Evolutionary conservation across 2,329 filamentous ascomycete genomes (phyloP).

Genomic region (Colletotrichum godetiae): DNA sequence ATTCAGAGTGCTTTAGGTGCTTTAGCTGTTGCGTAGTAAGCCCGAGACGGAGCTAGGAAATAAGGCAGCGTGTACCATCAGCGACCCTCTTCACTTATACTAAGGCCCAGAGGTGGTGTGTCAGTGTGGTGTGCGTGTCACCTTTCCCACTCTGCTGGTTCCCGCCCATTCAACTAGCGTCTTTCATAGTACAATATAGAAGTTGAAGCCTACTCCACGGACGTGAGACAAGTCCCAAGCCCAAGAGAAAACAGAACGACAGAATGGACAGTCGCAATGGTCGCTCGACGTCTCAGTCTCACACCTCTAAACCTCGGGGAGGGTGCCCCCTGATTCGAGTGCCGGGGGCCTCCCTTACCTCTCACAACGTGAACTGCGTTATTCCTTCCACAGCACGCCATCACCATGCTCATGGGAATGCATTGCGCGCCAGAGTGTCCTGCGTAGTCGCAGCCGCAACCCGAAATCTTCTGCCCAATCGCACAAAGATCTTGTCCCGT

Average conservation of each 20-base stretch:
- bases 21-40: slow-evolving; percentile 7
- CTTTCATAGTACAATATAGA: too few relatives aligned
- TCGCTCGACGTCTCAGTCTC: slow-evolving; percentile 2
- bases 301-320: slow-evolving; percentile 6
- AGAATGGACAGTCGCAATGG: background rate
- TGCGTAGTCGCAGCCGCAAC: background rate
- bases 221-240: slow-evolving; percentile 28
- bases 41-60: background rate
- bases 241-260: background rate
- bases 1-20: background rate
- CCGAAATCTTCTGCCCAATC: background rate
- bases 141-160: background rate
- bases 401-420: background rate
- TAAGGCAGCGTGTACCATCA: background rate
- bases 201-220: slow-evolving; percentile 8
- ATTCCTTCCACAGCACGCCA: background rate
- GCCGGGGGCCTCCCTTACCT: background rate
- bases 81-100: background rate
- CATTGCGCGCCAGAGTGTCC: background rate
- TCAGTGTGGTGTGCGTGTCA: background rate
- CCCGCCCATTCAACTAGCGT: background rate
- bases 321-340: background rate
- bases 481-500: background rate
- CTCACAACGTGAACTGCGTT: background rate
- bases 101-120: background rate